Base-by-base conservation (phyloP, 2,329 filamentous ascomycete genomes). In the Parascedosporium putredinis region DNA sequence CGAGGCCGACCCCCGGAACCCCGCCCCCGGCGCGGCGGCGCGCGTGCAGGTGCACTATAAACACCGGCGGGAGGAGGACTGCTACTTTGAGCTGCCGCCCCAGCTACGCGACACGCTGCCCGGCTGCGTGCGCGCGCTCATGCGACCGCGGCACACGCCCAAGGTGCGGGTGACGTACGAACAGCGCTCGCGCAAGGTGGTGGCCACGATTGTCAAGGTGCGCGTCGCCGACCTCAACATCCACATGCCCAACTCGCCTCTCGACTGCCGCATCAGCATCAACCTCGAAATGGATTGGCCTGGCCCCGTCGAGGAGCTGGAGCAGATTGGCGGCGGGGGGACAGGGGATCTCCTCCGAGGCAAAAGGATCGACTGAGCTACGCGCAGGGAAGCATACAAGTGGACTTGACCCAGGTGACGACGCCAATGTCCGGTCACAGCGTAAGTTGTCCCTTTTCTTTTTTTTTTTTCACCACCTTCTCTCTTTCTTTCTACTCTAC, bases 291-390 rank as follows among this genome's bases (percentile, higher is more conserved):
- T 94, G 78, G 78, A 84, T 49, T 95, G 83, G 71, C 76, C 88
- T 3, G 88, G 89, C 2, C 59, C 86, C 0, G 72, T 81, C 3
- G 70, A 77, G 34, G 76, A 79, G 52, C 63, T 81, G 12, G 72
- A 78, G 57, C 60, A 64, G 22, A 51, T 67, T 47, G 59, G 59
- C 45, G 64, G 59, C 38, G 59, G 55, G 49, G 66, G 57, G 55
- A 64, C 50, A 56, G 72, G 60, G 24, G 44, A 44, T 14, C 36
- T 46, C 50, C 50, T 38, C 64, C 65, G 56, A 81, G 90, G 5
- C 82, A 80, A 57, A 98, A 98, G 65, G 90, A 98, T 65, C 80
- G 93, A 16, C 72, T 98, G 62, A 94, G 87, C 61, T 98, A 98
- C 67, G 83, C 76, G 8, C 94, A 97, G 63, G 76, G 89, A 36